These are phyloP conservation scores for Ophiostoma triangulosporum DNA, from an alignment of 2,329 filamentous ascomycete genomes.

Conservation along the genomic window DNA sequence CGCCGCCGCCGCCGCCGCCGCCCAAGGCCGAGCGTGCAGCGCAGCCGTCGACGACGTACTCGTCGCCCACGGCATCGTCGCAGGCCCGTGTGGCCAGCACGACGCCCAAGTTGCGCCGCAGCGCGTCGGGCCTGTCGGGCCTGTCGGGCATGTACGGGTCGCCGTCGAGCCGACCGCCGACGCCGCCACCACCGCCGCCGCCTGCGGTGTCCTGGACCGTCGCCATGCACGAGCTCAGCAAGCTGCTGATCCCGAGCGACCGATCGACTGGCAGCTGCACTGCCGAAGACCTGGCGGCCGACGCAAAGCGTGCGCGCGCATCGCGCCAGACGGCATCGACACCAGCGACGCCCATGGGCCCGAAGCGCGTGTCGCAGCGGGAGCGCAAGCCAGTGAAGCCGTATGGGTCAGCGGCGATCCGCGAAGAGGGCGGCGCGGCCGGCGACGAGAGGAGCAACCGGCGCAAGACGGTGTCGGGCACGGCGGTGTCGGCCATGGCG, in stretches of 20 bases:
- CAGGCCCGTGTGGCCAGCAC: conserved; percentile 61
- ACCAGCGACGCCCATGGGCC: conserved; percentile 21
- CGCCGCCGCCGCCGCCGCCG: conserved; percentile 29
- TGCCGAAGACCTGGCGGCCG: conserved; percentile 63
- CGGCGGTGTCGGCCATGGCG: neutral
- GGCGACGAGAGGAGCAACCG: conserved; percentile 28
- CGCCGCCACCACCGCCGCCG: conserved; percentile 50
- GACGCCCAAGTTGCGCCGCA: conserved; percentile 50
- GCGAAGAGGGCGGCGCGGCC: conserved; percentile 31
- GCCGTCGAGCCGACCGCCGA: conserved; percentile 18
- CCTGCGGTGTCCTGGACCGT: conserved; percentile 77
- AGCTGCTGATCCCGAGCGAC: conserved; percentile 63
- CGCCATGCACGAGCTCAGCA: conserved; percentile 71
- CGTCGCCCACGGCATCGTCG: conserved; percentile 77
- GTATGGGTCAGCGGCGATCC: conserved; percentile 27
- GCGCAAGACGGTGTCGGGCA: conserved; percentile 43
- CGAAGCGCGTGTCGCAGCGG: conserved; percentile 59
- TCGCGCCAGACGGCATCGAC: conserved; percentile 42
- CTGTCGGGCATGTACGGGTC: conserved; percentile 27
- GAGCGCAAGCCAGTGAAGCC: conserved; percentile 50
- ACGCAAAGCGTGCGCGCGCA: conserved; percentile 46
- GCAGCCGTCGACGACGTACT: conserved; percentile 57
- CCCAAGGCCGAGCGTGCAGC: conserved; percentile 39
- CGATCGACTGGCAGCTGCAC: conserved; percentile 64
- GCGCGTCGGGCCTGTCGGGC: conserved; percentile 47